Base-by-base conservation (phyloP, 768 basidiomycete species). In the Lactifluus pinguis region DNA sequence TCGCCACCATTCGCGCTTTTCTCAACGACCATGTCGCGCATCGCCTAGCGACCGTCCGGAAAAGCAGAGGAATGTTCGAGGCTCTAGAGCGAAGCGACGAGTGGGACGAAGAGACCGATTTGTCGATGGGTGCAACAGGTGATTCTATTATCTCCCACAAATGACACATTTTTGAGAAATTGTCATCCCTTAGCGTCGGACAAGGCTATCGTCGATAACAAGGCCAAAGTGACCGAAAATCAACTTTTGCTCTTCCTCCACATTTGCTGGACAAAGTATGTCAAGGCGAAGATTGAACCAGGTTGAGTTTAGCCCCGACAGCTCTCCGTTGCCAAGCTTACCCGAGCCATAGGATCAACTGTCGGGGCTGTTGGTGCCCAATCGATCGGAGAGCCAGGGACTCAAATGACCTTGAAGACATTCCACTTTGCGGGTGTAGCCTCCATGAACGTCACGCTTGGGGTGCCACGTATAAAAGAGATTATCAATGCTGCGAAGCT, bases 351-450 rank as follows among this genome's bases (percentile, higher is more conserved):
- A 92, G 94, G 95, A 10, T 98, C 95, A 0, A 98, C 97, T 19
- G 97, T 99, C 19, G 97, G 97, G 32, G 97, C 97, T 34, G 93
- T 99, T 45, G 97, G 95, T 4, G 97, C 97, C 6, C 97, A 99
- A 70, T 98, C 97, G 1, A 98, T 99, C 65, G 97, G 97, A 69
- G 97, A 99, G 74, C 97, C 97, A 1, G 97, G 95, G 45, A 99
- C 97, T 0, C 97, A 99, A 71, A 99, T 99, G 97, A 98, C 95
- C 1, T 74, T 98, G 65, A 98, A 98, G 76, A 98, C 97, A 58
- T 99, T 99, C 84, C 97, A 99, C 79, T 99, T 98, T 74, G 97
- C 97, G 68, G 97, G 97, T 76, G 95, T 99, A 64, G 97, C 97
- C 8, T 95, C 95, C 41, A 99, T 98, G 97, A 98, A 98, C 75